phyloP scores from a whole-genome alignment of 352 stramenopile genomes.

The Phytophthora capsici region DNA sequence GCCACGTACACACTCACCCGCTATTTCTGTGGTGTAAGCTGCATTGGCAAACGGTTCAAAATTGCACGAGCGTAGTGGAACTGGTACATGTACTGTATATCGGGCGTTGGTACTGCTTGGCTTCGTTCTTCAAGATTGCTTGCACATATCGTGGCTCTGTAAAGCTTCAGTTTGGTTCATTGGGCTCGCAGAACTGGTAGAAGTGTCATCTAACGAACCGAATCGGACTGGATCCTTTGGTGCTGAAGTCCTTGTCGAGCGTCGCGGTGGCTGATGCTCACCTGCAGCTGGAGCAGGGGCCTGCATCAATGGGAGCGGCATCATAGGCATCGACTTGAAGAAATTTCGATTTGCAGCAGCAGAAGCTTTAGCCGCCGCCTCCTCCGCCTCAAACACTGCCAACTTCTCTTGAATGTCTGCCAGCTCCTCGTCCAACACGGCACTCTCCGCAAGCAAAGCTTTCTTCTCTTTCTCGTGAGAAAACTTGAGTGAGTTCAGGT shows the following conservation, averaged over 20 bases:
- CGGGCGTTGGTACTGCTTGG: constrained; percentile 5
- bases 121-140: constrained; percentile 28
- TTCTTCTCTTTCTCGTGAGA: constrained; percentile 62
- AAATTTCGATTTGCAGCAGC: constrained; percentile 43
- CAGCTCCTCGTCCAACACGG: constrained; percentile 42
- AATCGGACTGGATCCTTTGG: constrained; percentile 21
- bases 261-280: constrained; percentile 24
- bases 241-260: constrained; percentile 11
- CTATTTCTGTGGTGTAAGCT: constrained; percentile 22
- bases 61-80: constrained; percentile 13
- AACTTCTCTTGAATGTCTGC: constrained; percentile 28
- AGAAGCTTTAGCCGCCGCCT: constrained; percentile 23
- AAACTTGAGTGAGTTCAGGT: constrained; percentile 49
- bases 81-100: no score
- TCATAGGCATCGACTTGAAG: constrained; percentile 49
- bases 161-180: constrained; percentile 10
- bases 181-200: constrained; percentile 36
- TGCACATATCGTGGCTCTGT: constrained; percentile 29
- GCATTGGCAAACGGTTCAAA: constrained; percentile 5
- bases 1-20: neutral
- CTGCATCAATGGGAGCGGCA: constrained; percentile 42
- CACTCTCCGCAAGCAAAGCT: constrained; percentile 32
- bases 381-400: constrained; percentile 31
- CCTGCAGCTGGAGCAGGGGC: constrained; percentile 22
- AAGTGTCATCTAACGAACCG: constrained; percentile 30